Evolutionary conservation across 208 protist genomes (phyloP), one percentile per base, ranked within the genome.

Genomic region (Phytomonas sp.): DNA sequence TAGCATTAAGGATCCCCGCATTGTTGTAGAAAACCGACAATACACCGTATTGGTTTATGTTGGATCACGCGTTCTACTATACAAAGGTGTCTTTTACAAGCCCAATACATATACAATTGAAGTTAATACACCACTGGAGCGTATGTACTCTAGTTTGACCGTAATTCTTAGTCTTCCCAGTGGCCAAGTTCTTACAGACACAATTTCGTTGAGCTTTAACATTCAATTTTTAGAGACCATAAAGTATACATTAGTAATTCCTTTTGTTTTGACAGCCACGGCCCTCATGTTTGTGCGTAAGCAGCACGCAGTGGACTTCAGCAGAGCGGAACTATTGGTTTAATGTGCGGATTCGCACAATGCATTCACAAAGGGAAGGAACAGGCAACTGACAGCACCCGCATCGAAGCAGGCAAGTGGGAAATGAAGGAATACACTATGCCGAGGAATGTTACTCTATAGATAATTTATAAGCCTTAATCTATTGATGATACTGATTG

Each of bases 151-250:
- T 10, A 77, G 80, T 0, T 65, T 98, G 0, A 77, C 42, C 10
- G 74, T 97, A 0, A 69, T 80, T 8, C 77, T 97, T 81, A 76
- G 67, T 26, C 70, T 93, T 30, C 71, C 79, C 8, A 88, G 89
- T 73, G 84, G 86, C 0, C 91, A 94, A 70, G 70, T 67, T 4
- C 97, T 87, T 72, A 86, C 80, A 1, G 91, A 96, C 67, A 81
- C 63, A 59, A 71, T 91, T 49, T 33, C 91, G 11, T 68, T 93
- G 60, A 88, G 84, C 69, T 93, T 96, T 70, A 93, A 96, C 70
- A 87, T 91, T 78, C 75, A 94, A 60, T 96, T 92, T 52, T 74
- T 94, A 61, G 79, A 88, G 36, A 83, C 84, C 31, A 78, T 94
- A 36, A 96, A 96, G 70, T 86, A 83, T 68, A 78, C 81, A 1